These are phyloP conservation scores for Neurospora africana DNA, from an alignment of 495 filamentous ascomycete species.

Conservation along the genomic window DNA sequence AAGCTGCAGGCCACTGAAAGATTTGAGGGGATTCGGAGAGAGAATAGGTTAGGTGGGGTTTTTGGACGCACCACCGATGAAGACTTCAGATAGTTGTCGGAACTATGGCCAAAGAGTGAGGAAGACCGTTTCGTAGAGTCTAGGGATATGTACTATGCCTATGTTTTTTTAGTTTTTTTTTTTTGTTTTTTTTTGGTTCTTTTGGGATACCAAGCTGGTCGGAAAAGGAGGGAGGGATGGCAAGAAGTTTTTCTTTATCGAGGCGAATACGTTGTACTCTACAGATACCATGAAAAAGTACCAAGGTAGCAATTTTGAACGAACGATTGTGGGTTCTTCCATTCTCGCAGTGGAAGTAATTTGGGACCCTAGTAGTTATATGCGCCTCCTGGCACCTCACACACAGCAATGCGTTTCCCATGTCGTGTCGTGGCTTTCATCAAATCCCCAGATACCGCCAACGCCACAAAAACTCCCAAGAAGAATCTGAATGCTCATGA, in stretches of 20 bases:
- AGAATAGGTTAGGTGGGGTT: neutral
- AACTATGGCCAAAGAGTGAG: neutral
- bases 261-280: neutral
- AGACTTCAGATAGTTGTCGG: neutral
- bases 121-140: neutral
- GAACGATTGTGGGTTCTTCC: neutral
- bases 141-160: neutral
- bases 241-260: neutral
- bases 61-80: neutral
- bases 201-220: neutral
- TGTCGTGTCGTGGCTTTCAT: neutral
- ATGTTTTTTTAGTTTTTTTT: too few species aligned
- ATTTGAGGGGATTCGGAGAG: neutral
- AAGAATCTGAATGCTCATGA: neutral
- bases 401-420: neutral
- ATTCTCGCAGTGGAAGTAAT: neutral
- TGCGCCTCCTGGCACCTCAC: neutral
- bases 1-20: neutral
- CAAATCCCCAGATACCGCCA: neutral
- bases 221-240: neutral
- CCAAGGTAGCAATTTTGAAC: neutral
- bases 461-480: neutral
- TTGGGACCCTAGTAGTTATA: neutral
- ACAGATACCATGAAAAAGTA: neutral
- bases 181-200: neutral